Percentiles rank a stretch among this genome's conserved stretches.
Conservation (phyloP, 148 eudicot species). For the Pharnaceum exiguum region DNA sequence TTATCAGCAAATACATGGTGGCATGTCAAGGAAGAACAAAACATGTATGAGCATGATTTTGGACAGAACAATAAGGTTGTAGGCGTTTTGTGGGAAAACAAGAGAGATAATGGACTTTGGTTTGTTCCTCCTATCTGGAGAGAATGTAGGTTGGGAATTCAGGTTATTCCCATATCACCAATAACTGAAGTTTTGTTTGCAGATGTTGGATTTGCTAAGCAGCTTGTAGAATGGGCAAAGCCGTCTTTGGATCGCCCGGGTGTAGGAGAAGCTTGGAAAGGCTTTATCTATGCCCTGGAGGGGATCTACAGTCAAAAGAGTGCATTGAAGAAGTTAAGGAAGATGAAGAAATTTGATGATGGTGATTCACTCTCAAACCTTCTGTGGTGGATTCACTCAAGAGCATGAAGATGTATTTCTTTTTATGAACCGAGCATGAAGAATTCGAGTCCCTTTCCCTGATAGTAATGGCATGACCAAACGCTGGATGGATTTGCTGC, state of each 20-base stretch:
- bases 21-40: slow-evolving; percentile 59
- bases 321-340: slow-evolving; percentile 50
- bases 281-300: slow-evolving; percentile 67
- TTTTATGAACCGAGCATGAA: too few species aligned
- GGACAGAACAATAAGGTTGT: slow-evolving; percentile 49
- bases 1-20: slow-evolving; percentile 81
- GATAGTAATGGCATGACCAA: too few species aligned
- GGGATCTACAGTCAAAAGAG: slow-evolving; percentile 55
- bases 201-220: slow-evolving; percentile 45
- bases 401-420: slow-evolving; percentile 50
- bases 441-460: too few species aligned
- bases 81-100: slow-evolving; percentile 77
- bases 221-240: slow-evolving; percentile 68
- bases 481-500: too few species aligned
- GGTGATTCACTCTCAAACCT: slow-evolving; percentile 76
- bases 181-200: slow-evolving; percentile 64
- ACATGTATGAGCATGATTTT: slow-evolving; percentile 50
- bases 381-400: slow-evolving; percentile 82
- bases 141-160: slow-evolving; percentile 86
- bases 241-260: slow-evolving; percentile 63
- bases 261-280: slow-evolving; percentile 91
- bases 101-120: slow-evolving; percentile 84
- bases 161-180: slow-evolving; percentile 64
- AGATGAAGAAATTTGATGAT: slow-evolving; percentile 62
- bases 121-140: slow-evolving; percentile 76